Conservation (phyloP, 1,284 basidiomycete genomes). For the Takashimella koratensis region DNA sequence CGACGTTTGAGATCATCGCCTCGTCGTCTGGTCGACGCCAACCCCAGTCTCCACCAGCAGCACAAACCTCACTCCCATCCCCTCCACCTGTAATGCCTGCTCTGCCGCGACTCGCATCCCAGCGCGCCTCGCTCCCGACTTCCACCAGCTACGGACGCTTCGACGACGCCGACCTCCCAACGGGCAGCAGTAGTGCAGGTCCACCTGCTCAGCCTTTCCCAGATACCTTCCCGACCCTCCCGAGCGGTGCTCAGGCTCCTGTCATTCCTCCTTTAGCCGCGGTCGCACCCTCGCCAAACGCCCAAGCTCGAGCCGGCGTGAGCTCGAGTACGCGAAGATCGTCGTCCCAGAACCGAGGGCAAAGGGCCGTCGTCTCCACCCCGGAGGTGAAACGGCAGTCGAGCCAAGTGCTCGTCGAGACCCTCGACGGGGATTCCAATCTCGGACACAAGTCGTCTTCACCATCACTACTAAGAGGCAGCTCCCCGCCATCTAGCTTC, state of each 20-base stretch:
- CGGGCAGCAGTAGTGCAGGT: not conserved
- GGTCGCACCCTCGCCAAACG: conserved; percentile 1
- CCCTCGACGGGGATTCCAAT: not conserved
- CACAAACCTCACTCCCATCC: not conserved
- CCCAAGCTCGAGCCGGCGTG: not conserved
- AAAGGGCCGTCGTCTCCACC: not conserved
- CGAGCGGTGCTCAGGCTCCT: not conserved
- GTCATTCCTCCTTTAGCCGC: conserved; percentile 8
- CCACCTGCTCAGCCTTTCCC: not conserved
- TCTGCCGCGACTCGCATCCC: too few relatives aligned
- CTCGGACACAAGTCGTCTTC: not conserved
- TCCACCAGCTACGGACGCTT: conserved; percentile 6
- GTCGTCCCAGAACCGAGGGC: conserved; percentile 7
- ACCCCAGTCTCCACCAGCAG: not conserved
- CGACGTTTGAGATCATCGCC: conserved; percentile 1
- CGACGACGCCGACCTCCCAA: conserved; percentile 10
- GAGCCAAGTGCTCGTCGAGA: not conserved
- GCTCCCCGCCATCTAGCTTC: not conserved
- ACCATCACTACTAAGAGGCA: not conserved
- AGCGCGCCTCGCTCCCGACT: too few relatives aligned
- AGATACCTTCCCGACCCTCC: not conserved
- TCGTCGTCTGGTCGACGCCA: not conserved
- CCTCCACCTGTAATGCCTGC: not conserved
- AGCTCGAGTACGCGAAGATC: conserved; percentile 16
- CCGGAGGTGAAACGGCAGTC: not conserved